Evolutionary conservation across 2,329 filamentous ascomycete species (phyloP).

Genomic region (Monosporascus sp.): DNA sequence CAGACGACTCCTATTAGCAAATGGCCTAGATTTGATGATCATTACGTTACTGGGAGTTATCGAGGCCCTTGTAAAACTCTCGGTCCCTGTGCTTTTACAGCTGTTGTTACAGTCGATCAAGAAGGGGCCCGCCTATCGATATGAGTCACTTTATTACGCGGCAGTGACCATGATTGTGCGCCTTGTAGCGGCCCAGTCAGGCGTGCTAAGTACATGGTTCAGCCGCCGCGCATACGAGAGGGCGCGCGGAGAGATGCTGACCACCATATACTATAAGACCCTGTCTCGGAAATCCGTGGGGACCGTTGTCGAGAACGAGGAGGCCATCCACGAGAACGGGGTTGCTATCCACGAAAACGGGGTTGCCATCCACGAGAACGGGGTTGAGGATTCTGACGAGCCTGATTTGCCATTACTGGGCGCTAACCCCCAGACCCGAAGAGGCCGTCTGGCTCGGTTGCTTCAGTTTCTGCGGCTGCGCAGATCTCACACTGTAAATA

Average conservation of each 20-base stretch:
- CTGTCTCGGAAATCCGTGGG: conserved; percentile 56
- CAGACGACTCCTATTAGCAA: conserved; percentile 63
- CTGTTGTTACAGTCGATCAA: conserved; percentile 64
- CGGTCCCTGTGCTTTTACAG: conserved; percentile 65
- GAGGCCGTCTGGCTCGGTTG: conserved; percentile 21
- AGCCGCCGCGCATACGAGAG: conserved; percentile 79
- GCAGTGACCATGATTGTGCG: conserved; percentile 55
- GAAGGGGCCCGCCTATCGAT: conserved; percentile 39
- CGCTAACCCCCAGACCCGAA: conserved; percentile 7
- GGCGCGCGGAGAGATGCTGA: conserved; percentile 78
- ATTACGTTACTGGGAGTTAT: conserved; percentile 59
- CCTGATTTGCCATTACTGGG: conserved; percentile 15
- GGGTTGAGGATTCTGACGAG: conserved; percentile 8
- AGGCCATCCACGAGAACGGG: conserved; percentile 10
- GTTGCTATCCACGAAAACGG: conserved; percentile 15
- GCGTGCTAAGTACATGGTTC: conserved; percentile 72
- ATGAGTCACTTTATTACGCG: conserved; percentile 61
- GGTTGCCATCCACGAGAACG: conserved; percentile 11
- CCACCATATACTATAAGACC: conserved; percentile 77
- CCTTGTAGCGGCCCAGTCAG: conserved; percentile 57
- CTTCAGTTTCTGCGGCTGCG: conserved; percentile 21
- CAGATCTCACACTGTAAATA: conserved; percentile 12
- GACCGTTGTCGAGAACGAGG: conserved; percentile 27
- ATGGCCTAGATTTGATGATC: conserved; percentile 71
- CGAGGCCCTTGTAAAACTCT: conserved; percentile 50